Evolutionary conservation across 176 grass and related monocot species (phyloP).

Genomic region (Eremochloa ophiuroides): DNA sequence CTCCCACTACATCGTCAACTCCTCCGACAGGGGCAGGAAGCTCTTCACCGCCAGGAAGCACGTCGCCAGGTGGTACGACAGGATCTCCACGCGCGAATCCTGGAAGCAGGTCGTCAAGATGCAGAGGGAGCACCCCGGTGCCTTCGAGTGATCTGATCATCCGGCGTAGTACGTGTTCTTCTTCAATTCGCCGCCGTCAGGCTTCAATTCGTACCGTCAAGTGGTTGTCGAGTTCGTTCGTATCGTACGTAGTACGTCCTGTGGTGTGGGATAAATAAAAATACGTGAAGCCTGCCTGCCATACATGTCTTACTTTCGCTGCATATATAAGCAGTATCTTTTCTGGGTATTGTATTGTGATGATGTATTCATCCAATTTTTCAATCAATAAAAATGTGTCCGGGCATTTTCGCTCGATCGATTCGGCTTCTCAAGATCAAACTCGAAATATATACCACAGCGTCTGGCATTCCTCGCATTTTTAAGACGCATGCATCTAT

Average conservation of each 20-base stretch:
- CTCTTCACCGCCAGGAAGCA: slow-evolving; percentile 69
- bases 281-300: slow-evolving; percentile 34
- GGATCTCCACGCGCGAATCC: slow-evolving; percentile 46
- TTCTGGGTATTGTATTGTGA: not conserved
- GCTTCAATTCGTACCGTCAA: slow-evolving; percentile 31
- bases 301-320: slow-evolving; percentile 10
- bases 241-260: slow-evolving; percentile 12
- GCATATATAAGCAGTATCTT: not conserved
- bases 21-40: slow-evolving; percentile 45
- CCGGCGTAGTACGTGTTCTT: too few relatives aligned
- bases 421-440: not conserved
- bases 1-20: slow-evolving; percentile 65
- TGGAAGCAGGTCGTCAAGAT: slow-evolving; percentile 69
- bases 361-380: not conserved
- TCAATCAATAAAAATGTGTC: slow-evolving; percentile 32
- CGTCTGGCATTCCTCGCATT: too few relatives aligned
- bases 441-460: not conserved
- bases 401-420: slow-evolving; percentile 1
- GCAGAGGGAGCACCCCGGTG: slow-evolving; percentile 63
- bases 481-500: too few relatives aligned
- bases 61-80: slow-evolving; percentile 63
- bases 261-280: slow-evolving; percentile 17
- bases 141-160: slow-evolving; percentile 40
- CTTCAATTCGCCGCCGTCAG: too few relatives aligned
- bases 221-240: slow-evolving; percentile 32